Percentiles rank a stretch among this genome's conserved stretches.
phyloP scores from a whole-genome alignment of 345 rosid genomes.

The Camelina sativa region DNA sequence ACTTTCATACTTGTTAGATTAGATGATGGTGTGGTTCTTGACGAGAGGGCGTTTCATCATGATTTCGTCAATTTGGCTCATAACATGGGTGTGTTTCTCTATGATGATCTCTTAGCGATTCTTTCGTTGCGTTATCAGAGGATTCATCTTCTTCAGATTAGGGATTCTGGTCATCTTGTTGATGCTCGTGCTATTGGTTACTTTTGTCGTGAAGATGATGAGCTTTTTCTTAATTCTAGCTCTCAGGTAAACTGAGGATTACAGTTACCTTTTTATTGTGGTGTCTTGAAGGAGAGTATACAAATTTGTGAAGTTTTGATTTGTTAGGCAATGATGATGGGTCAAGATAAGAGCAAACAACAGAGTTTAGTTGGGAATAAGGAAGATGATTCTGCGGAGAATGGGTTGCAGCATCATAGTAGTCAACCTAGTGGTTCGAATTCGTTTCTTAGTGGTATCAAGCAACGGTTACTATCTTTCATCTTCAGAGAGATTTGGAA shows the following conservation, averaged over 20 bases:
- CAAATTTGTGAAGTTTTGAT: conserved; percentile 31
- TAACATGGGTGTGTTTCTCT: conserved; percentile 86
- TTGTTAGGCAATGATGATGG: conserved; percentile 52
- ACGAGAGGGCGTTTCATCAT: conserved; percentile 80
- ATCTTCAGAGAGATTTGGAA: conserved; percentile 82
- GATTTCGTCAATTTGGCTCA: conserved; percentile 80
- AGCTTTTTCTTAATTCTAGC: conserved; percentile 81
- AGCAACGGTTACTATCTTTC: conserved; percentile 92
- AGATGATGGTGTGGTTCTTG: conserved; percentile 82
- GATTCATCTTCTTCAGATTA: conserved; percentile 86
- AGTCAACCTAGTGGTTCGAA: conserved; percentile 51
- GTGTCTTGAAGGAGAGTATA: not conserved
- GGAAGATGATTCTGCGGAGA: conserved; percentile 55
- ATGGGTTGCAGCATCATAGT: conserved; percentile 45
- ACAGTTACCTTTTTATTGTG: not conserved
- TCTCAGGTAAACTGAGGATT: conserved; percentile 62
- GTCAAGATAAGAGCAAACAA: conserved; percentile 56
- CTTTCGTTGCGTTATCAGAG: conserved; percentile 88
- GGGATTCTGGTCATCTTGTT: conserved; percentile 88
- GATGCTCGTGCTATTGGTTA: conserved; percentile 86
- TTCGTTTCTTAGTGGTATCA: conserved; percentile 79
- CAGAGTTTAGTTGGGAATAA: conserved; percentile 50
- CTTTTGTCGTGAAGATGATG: conserved; percentile 90
- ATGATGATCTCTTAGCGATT: conserved; percentile 88
- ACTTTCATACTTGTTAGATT: conserved; percentile 83